Conservation (phyloP, 176 grass and related monocot genomes). For the Urochloa ruziziensis region DNA sequence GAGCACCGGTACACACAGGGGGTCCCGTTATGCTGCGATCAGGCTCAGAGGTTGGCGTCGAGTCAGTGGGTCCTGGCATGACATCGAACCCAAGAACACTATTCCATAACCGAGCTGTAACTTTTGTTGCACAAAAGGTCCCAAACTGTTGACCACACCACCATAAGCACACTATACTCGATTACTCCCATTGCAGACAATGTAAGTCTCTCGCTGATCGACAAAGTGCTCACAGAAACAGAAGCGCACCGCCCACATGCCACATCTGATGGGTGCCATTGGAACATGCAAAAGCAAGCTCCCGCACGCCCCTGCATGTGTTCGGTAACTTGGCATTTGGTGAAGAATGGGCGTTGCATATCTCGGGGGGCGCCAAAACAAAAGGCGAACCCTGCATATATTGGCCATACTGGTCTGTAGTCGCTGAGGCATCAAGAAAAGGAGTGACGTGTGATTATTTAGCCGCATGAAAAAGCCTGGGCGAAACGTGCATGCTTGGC, state of each 20-base stretch:
- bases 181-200: background rate
- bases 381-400: background rate
- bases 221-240: background rate
- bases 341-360: background rate
- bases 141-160: background rate
- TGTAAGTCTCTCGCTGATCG: background rate
- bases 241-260: background rate
- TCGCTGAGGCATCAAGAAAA: constrained; percentile 17
- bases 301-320: background rate
- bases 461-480: constrained; percentile 13
- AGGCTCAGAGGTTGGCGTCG: background rate
- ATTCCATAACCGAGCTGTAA: background rate
- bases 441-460: constrained; percentile 22
- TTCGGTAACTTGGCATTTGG: background rate
- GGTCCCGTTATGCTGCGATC: background rate
- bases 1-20: constrained; percentile 2
- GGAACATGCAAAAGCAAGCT: background rate
- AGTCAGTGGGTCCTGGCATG: background rate
- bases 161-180: background rate
- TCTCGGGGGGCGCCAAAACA: constrained; percentile 26
- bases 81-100: constrained; percentile 14
- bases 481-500: constrained; percentile 18
- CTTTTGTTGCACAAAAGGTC: background rate
- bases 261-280: background rate
- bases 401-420: background rate